A percentile compares a stretch with the other conserved stretches of the same genome.
Evolutionary conservation across 805 yeast species (phyloP).

Genomic region (Henningerozyma blattae): DNA sequence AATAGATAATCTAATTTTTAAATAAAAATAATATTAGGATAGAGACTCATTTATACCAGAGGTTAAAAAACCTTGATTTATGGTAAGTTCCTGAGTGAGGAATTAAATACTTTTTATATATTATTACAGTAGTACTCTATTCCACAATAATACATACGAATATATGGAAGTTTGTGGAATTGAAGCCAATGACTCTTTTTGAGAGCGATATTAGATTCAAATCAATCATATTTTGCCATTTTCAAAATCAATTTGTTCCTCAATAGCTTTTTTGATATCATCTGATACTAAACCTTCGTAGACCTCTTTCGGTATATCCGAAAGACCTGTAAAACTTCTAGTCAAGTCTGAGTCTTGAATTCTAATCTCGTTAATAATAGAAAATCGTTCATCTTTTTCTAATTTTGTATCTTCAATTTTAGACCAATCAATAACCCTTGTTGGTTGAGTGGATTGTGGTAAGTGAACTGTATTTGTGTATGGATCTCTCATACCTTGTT

Average conservation of each 20-base stretch:
- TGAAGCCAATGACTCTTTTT: background rate
- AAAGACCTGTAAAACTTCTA: slow-evolving; percentile 49
- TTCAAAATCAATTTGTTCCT: slow-evolving; percentile 32
- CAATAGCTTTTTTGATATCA: slow-evolving; percentile 46
- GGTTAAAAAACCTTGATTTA: too few relatives aligned
- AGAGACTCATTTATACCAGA: background rate
- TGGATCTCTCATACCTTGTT: slow-evolving; percentile 58
- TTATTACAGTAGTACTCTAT: background rate
- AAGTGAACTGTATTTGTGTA: slow-evolving; percentile 75
- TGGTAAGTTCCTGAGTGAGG: too few relatives aligned
- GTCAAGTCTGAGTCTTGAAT: slow-evolving; percentile 35
- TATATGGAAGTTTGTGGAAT: background rate
- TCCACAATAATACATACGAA: too few relatives aligned
- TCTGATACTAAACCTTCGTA: slow-evolving; percentile 48
- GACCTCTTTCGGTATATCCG: slow-evolving; percentile 42
- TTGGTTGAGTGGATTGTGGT: slow-evolving; percentile 70
- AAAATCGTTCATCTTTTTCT: slow-evolving; percentile 18
- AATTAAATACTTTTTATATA: too few relatives aligned
- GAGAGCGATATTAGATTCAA: background rate
- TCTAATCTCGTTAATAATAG: slow-evolving; percentile 37
- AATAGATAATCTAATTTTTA: too few relatives aligned
- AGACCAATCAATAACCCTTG: slow-evolving; percentile 23
- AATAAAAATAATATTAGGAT: too few relatives aligned
- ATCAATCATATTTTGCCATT: background rate
- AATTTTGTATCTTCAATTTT: slow-evolving; percentile 7